Conservation (phyloP, 495 filamentous ascomycete species). For the Trichoderma erinaceum region DNA sequence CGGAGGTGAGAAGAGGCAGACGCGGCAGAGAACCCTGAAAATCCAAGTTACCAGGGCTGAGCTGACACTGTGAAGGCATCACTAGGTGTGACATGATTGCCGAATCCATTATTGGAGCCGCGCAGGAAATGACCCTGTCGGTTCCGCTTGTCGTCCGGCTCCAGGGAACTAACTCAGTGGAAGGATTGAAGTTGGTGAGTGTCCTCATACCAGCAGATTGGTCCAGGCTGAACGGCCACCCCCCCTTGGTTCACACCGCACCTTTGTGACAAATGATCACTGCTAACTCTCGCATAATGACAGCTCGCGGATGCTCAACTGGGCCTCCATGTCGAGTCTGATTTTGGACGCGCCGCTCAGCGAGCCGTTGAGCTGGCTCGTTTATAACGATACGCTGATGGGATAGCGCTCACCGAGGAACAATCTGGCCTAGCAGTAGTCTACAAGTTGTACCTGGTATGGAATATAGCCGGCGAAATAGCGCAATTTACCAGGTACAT, state of each 20-base stretch:
- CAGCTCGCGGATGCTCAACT: constrained; percentile 13
- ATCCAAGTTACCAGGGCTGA: not conserved
- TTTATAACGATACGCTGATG: not conserved
- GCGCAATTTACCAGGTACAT: not conserved
- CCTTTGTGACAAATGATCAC: constrained; percentile 5
- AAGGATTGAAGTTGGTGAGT: constrained; percentile 66
- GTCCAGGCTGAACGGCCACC: not conserved
- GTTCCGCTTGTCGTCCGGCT: constrained; percentile 80
- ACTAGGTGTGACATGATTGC: constrained; percentile 71
- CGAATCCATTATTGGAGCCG: constrained; percentile 70
- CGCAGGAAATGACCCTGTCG: constrained; percentile 57
- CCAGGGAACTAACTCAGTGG: constrained; percentile 73
- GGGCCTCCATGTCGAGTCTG: constrained; percentile 13
- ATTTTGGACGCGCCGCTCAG: constrained; percentile 13
- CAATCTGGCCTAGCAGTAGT: not conserved
- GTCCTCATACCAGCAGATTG: not conserved
- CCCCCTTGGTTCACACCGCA: not conserved
- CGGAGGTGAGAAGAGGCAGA: constrained; percentile 47
- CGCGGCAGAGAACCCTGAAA: not conserved
- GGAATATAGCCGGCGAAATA: not conserved
- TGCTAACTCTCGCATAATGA: not conserved
- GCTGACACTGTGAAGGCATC: constrained; percentile 53
- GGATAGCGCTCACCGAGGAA: not conserved
- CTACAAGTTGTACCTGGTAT: too few relatives aligned
- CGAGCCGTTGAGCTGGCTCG: constrained; percentile 9